These are phyloP conservation scores for Lathyrus aphaca DNA, from an alignment of 306 rosid species.

Conservation along the genomic window DNA sequence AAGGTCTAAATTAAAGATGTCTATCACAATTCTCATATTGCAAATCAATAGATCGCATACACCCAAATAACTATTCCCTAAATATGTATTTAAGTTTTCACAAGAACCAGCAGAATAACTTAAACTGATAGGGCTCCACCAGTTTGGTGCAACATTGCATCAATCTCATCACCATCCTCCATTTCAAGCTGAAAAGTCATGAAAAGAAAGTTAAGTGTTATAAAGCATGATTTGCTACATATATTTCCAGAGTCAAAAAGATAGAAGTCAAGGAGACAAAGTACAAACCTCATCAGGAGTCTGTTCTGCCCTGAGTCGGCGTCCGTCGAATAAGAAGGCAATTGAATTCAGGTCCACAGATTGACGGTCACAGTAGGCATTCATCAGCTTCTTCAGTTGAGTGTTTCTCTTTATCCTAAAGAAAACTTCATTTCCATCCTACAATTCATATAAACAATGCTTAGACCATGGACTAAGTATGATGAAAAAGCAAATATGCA, in stretches of 20 bases:
- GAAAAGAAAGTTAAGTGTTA: neutral
- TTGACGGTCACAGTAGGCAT: constrained; percentile 75
- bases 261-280: constrained; percentile 3
- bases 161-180: constrained; percentile 82
- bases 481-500: neutral
- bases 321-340: constrained; percentile 71
- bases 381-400: constrained; percentile 79
- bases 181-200: constrained; percentile 52
- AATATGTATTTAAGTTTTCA: constrained; percentile 13
- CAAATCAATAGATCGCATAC: constrained; percentile 27
- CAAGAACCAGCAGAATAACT: constrained; percentile 15
- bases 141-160: constrained; percentile 77
- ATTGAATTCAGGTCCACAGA: constrained; percentile 58
- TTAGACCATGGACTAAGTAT: neutral
- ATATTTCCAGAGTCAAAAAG: neutral
- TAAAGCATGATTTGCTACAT: neutral
- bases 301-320: constrained; percentile 66
- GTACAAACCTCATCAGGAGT: constrained; percentile 73
- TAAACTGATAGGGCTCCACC: constrained; percentile 49
- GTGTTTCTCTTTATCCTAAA: constrained; percentile 72
- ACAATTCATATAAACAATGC: constrained; percentile 17
- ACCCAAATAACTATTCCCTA: constrained; percentile 26
- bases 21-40: constrained; percentile 12
- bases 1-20: constrained; percentile 1
- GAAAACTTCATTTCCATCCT: constrained; percentile 69